Base-by-base conservation (phyloP, 805 yeast species). In the Saccharomycopsis malanga region DNA sequence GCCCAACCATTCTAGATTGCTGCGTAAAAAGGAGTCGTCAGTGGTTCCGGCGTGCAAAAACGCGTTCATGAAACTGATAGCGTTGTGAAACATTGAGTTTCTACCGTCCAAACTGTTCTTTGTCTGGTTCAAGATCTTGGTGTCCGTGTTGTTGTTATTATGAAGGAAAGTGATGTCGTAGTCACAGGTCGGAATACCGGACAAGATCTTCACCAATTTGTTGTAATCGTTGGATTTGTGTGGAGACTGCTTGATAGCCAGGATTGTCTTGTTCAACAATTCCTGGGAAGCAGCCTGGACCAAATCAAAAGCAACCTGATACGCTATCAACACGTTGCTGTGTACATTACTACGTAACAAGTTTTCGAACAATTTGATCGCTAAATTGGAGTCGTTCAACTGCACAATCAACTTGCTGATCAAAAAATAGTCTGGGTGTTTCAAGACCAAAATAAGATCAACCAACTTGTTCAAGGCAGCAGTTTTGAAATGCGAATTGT, bases 41-140 rank as follows among this genome's bases (percentile, higher is more conserved):
- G 98, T 87, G 12, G 98, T 93, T 49, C 98, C 98, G 34, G 93
- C 86, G 64, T 89, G 96, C 77, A 91, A 76, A 61, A 88, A 87
- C 0, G 97, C 97, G 60, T 88, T 91, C 46, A 93, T 81, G 61
- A 93, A 88, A 41, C 97, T 87, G 42, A 93, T 88, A 5, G 97
- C 98, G 21, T 94, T 83, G 68, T 93, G 98, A 75, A 86, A 89
- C 54, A 93, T 78, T 10, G 98, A 93, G 61, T 79, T 84, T 66
- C 96, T 80, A 40, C 95, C 95, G 61, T 93, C 98, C 54, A 93
- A 71, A 7, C 77, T 72, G 49, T 79, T 75, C 64, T 87, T 88
- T 4, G 96, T 76, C 59, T 83, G 83, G 64, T 85, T 84, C 58
- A 93, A 72, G 49, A 91, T 81, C 43, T 82, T 74, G 48, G 81